Conservation (phyloP, 768 basidiomycete genomes). For the Tephrocybe sp. region DNA sequence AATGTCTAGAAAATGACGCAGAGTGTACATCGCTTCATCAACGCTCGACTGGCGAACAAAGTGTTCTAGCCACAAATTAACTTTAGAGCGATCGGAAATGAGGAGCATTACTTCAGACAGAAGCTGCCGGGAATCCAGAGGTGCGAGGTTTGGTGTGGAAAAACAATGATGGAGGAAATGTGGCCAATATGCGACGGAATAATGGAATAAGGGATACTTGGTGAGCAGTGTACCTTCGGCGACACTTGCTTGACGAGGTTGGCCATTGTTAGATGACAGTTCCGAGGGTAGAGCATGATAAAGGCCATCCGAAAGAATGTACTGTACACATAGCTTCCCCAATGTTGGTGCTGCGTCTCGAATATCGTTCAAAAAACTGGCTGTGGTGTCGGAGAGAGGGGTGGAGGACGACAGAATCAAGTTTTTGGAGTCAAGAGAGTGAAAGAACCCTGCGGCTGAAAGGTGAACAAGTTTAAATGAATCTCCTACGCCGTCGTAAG, state of each 20-base stretch:
- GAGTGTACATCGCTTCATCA: background rate
- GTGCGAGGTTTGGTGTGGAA: background rate
- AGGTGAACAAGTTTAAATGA: background rate
- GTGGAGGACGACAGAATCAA: background rate
- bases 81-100: background rate
- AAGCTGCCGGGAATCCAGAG: background rate
- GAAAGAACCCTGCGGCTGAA: background rate
- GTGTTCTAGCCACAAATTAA: conserved; percentile 1
- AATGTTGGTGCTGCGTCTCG: background rate
- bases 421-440: background rate
- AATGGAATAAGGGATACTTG: background rate
- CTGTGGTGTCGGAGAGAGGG: background rate
- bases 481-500: background rate
- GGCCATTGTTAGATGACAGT: background rate
- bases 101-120: background rate
- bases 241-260: background rate
- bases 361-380: background rate
- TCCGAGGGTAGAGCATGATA: background rate
- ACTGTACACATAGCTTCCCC: background rate
- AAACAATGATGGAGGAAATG: background rate
- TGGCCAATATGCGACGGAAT: conserved; percentile 2
- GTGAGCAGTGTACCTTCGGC: background rate
- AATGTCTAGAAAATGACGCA: background rate
- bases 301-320: background rate
- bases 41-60: background rate